Percentiles rank a stretch among this genome's conserved stretches.
Evolutionary conservation across 1,284 basidiomycete genomes (phyloP).

Genomic region (Neolentinus lepideus): DNA sequence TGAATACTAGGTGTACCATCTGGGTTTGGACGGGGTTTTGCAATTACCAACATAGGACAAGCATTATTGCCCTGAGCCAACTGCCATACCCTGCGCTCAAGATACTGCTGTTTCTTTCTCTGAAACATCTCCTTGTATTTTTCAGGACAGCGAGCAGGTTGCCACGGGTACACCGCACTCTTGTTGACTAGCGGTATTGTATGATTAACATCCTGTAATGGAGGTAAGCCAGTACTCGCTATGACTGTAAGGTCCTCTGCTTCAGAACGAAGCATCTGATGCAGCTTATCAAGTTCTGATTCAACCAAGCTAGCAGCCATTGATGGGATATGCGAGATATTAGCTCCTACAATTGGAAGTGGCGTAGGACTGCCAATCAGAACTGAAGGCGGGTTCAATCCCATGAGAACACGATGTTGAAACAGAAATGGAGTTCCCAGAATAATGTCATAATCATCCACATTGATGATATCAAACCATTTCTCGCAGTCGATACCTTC

Average conservation of each 20-base stretch:
- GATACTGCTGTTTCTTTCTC: neutral
- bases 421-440: conserved; percentile 22
- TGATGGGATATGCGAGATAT: neutral
- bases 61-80: neutral
- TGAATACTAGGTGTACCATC: conserved; percentile 1
- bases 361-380: conserved; percentile 11
- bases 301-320: neutral
- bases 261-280: neutral
- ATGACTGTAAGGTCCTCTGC: neutral
- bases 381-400: conserved; percentile 15
- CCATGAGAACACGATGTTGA: conserved; percentile 16
- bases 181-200: neutral
- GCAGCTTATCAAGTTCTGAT: conserved; percentile 7
- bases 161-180: neutral
- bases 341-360: neutral
- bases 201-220: neutral
- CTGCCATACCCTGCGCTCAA: neutral
- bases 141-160: neutral
- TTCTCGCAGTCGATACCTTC: conserved; percentile 18
- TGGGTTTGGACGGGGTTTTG: neutral
- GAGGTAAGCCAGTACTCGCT: neutral
- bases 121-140: neutral
- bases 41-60: neutral
- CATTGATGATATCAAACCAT: conserved; percentile 24
- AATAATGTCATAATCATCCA: conserved; percentile 20